Evolutionary conservation across 2,329 filamentous ascomycete species (phyloP).

Genomic region (Penicillium decumbens): DNA sequence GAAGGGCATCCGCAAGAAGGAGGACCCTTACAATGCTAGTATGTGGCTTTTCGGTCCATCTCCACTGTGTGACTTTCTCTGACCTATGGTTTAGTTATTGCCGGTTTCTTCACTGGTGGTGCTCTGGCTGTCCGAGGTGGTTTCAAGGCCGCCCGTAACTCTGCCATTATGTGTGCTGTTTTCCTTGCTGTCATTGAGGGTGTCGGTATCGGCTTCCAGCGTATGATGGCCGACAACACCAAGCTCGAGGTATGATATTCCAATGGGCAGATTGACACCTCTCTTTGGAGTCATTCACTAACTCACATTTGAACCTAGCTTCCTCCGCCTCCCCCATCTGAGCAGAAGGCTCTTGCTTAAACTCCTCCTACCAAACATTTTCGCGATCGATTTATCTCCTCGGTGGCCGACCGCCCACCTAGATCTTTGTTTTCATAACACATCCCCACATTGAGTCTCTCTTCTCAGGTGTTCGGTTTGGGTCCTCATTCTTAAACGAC

Average conservation of each 20-base stretch:
- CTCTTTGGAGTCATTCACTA: not conserved
- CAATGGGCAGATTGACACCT: not conserved
- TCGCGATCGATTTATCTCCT: conserved; percentile 12
- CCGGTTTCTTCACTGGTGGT: conserved; percentile 93
- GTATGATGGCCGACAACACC: conserved; percentile 87
- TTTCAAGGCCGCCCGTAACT: conserved; percentile 85
- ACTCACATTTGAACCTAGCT: conserved; percentile 23
- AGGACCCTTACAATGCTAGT: conserved; percentile 95
- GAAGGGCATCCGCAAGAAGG: conserved; percentile 91
- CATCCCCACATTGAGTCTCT: conserved; percentile 31
- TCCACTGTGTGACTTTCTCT: not conserved
- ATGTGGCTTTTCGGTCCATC: conserved; percentile 28
- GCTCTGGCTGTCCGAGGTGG: conserved; percentile 88
- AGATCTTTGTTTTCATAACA: conserved; percentile 20
- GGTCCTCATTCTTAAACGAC: conserved; percentile 32
- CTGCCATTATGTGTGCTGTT: conserved; percentile 91
- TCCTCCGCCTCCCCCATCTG: conserved; percentile 35
- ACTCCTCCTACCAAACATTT: conserved; percentile 6
- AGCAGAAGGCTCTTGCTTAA: conserved; percentile 38
- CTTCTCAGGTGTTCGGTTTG: conserved; percentile 39
- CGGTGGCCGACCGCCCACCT: conserved; percentile 21
- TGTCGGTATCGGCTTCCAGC: conserved; percentile 90
- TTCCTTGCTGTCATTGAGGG: conserved; percentile 94
- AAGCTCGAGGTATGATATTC: conserved; percentile 64
- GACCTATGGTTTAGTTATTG: conserved; percentile 57